Evolutionary conservation across 768 basidiomycete genomes (phyloP).

Genomic region (Symmetrospora coprosmae): DNA sequence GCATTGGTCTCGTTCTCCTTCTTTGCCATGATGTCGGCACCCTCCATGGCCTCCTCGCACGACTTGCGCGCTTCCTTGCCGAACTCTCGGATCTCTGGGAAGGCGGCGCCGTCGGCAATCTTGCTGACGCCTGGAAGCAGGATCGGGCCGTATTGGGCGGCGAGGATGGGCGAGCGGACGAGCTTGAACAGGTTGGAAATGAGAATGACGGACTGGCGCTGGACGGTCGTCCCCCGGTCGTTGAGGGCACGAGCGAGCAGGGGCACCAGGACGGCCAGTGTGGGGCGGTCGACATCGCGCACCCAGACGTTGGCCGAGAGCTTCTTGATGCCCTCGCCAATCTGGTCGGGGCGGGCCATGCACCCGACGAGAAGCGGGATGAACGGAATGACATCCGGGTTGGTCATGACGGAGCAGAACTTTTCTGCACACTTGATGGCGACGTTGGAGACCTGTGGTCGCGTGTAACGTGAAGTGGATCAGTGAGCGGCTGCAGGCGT

Average conservation of each 20-base stretch:
- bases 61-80: constrained; percentile 67
- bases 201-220: constrained; percentile 78
- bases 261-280: constrained; percentile 86
- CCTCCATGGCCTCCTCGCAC: constrained; percentile 39
- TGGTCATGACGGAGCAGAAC: constrained; percentile 78
- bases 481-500: neutral
- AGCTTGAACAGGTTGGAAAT: constrained; percentile 95
- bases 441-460: constrained; percentile 57
- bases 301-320: constrained; percentile 91
- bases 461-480: neutral
- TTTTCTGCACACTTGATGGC: constrained; percentile 79
- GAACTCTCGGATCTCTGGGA: constrained; percentile 96
- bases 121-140: constrained; percentile 81
- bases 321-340: constrained; percentile 84
- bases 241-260: constrained; percentile 79
- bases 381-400: constrained; percentile 80
- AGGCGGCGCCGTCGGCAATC: constrained; percentile 77
- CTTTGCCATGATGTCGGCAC: constrained; percentile 49
- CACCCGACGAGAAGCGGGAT: constrained; percentile 78
- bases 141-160: constrained; percentile 70
- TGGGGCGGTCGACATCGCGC: constrained; percentile 90
- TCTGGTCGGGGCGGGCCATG: constrained; percentile 72
- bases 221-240: constrained; percentile 90
- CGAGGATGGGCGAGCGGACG: constrained; percentile 76
- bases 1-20: constrained; percentile 16